Evolutionary conservation across 495 filamentous ascomycete genomes (phyloP).

Genomic region (Neohortaea acidophila): DNA sequence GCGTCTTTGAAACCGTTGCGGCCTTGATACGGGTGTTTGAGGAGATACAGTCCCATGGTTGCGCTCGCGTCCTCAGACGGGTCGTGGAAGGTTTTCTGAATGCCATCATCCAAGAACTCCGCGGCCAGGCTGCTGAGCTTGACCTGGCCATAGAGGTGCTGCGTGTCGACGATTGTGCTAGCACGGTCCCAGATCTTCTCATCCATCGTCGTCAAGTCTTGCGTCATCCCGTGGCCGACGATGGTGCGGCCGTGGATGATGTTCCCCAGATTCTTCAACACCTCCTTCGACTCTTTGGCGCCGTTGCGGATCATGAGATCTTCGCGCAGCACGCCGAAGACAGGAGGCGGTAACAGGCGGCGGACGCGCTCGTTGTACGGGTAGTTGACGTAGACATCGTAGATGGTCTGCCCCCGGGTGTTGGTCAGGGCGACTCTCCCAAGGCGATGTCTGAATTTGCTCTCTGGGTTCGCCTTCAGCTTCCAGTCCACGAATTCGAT

Average conservation of each 20-base stretch:
- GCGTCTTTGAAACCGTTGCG: not conserved
- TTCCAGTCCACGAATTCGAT: not conserved
- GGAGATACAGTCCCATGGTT: not conserved
- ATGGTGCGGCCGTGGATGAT: conserved; percentile 6
- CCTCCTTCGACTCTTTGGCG: not conserved
- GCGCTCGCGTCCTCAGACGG: not conserved
- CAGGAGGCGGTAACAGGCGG: not conserved
- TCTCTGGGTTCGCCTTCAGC: not conserved
- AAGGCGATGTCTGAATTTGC: not conserved
- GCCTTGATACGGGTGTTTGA: not conserved
- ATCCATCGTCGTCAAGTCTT: no score
- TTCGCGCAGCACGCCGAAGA: not conserved
- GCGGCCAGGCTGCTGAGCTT: not conserved
- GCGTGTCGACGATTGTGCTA: not conserved
- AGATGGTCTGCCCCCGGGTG: not conserved
- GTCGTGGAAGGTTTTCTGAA: not conserved
- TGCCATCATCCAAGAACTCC: not conserved
- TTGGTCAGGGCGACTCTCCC: not conserved
- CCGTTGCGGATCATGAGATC: conserved; percentile 8
- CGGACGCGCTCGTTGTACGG: not conserved
- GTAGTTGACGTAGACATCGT: conserved; percentile 7
- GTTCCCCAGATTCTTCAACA: not conserved
- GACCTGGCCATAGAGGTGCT: not conserved
- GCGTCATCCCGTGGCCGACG: conserved; percentile 7
- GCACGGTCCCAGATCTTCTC: not conserved